These are phyloP conservation scores for Erodium trifolium DNA, from an alignment of 441 rosid species.

Conservation along the genomic window DNA sequence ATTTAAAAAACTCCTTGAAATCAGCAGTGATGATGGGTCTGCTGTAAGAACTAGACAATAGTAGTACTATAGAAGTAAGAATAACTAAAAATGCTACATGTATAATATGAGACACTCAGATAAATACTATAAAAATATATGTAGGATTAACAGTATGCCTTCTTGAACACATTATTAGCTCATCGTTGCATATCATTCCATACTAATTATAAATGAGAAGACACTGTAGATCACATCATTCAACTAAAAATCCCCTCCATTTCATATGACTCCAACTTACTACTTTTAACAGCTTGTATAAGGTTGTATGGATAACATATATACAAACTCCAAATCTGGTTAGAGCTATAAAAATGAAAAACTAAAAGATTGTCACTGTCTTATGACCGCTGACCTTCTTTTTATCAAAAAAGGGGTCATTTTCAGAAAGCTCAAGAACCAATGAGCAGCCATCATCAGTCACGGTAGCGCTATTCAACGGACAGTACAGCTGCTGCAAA, in stretches of 20 bases:
- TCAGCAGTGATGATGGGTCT: background rate
- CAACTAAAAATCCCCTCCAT: background rate
- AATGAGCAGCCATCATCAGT: conserved; percentile 29
- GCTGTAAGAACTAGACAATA: background rate
- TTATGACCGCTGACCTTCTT: conserved; percentile 48
- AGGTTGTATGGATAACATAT: background rate
- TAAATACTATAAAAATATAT: background rate
- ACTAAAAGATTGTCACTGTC: background rate
- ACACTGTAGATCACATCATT: background rate
- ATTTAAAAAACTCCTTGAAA: background rate
- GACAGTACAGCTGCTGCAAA: conserved; percentile 25
- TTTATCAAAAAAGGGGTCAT: conserved; percentile 48
- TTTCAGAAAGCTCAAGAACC: conserved; percentile 42
- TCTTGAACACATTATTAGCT: background rate
- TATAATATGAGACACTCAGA: background rate
- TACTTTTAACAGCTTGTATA: background rate
- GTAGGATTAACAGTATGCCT: background rate
- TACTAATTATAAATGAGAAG: background rate
- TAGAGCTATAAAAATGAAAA: conserved; percentile 10
- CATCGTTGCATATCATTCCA: background rate
- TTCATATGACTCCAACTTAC: background rate
- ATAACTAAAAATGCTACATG: background rate
- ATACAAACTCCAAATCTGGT: background rate
- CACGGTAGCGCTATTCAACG: conserved; percentile 15
- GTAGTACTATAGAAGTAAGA: background rate